Percentiles rank a stretch among this genome's conserved stretches.
Conservation (phyloP, 2,329 filamentous ascomycete species). For the Aspergillus novoparasiticus region DNA sequence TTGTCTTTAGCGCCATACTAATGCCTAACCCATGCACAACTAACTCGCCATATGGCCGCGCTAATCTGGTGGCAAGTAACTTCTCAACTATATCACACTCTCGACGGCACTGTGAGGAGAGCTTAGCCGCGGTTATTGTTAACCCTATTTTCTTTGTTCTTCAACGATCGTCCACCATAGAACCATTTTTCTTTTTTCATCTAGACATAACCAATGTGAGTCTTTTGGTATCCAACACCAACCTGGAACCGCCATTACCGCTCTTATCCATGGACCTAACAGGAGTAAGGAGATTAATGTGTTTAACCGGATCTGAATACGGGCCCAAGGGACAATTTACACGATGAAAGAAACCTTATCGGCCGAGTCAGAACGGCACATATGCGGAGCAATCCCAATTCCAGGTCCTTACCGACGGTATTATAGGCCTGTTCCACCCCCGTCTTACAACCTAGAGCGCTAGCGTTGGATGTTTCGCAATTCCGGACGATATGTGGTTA, state of each 20-base stretch:
- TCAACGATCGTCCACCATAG: not conserved
- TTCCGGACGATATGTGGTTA: not conserved
- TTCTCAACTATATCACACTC: not conserved
- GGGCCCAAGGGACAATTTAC: not conserved
- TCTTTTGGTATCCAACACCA: not conserved
- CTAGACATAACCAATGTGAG: not conserved
- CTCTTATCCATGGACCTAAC: not conserved
- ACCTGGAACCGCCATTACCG: not conserved
- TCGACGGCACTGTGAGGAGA: not conserved
- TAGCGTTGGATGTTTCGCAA: not conserved
- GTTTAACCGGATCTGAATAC: not conserved
- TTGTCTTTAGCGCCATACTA: not conserved
- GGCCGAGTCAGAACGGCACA: not conserved
- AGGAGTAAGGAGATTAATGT: not conserved
- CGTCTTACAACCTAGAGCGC: not conserved
- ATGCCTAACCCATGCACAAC: not conserved
- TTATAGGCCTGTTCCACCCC: not conserved
- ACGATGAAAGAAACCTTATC: not conserved
- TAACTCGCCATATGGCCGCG: not conserved
- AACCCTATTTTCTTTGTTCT: not conserved
- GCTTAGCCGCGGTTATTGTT: not conserved
- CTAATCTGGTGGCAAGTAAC: not conserved
- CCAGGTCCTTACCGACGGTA: not conserved
- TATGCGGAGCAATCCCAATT: not conserved
- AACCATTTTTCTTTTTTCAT: not conserved